Evolutionary conservation across 768 basidiomycete species (phyloP).

Genomic region (Candolleomyces aberdarensis): DNA sequence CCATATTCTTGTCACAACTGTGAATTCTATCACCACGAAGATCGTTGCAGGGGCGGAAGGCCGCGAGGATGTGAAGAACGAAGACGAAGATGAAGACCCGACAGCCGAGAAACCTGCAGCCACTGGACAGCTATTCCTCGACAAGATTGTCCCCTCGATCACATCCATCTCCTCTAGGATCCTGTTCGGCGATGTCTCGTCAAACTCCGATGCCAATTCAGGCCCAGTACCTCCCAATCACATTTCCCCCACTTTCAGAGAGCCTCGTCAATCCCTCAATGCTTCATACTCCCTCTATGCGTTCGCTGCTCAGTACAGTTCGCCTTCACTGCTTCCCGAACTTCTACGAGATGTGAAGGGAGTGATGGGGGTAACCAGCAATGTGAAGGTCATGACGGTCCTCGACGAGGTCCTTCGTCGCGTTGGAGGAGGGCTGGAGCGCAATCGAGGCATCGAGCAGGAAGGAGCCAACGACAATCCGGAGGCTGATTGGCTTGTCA

Average conservation of each 20-base stretch:
- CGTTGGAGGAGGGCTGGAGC: constrained; percentile 79
- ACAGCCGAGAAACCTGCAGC: not conserved
- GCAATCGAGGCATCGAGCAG: constrained; percentile 45
- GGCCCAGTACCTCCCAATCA: constrained; percentile 2
- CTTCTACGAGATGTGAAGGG: constrained; percentile 8
- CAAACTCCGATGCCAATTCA: not conserved
- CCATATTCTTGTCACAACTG: constrained; percentile 84
- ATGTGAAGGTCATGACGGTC: constrained; percentile 72
- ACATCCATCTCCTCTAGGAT: constrained; percentile 6
- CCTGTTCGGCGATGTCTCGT: constrained; percentile 8
- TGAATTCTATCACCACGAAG: constrained; percentile 79
- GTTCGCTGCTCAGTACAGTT: constrained; percentile 60
- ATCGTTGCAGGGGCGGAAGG: constrained; percentile 51
- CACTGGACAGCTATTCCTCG: not conserved
- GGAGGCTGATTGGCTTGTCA: constrained; percentile 69
- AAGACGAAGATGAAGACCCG: not conserved
- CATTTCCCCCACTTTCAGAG: constrained; percentile 6
- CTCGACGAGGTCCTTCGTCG: constrained; percentile 89
- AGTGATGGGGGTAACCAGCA: constrained; percentile 76
- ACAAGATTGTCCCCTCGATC: constrained; percentile 4
- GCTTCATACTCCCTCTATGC: constrained; percentile 10
- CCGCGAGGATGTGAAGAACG: not conserved
- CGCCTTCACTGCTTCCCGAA: constrained; percentile 48
- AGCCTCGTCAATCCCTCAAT: constrained; percentile 6
- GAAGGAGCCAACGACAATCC: constrained; percentile 15